A percentile compares a stretch with the other conserved stretches of the same genome.
Conservation (phyloP, 345 rosid genomes). For the Euphorbia pulcherrima region DNA sequence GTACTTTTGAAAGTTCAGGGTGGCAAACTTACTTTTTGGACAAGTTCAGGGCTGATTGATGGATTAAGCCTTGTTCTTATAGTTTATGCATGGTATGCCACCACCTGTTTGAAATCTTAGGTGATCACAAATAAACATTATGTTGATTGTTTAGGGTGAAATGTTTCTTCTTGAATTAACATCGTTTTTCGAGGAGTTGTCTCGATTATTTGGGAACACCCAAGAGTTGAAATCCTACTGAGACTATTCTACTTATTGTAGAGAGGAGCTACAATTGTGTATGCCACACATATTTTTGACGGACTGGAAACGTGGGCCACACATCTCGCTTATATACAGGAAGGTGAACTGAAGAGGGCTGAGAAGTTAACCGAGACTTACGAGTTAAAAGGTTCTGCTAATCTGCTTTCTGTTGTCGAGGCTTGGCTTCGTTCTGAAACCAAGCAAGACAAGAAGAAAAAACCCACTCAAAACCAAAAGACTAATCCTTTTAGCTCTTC, state of each 20-base stretch:
- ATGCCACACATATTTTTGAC: slow-evolving; percentile 90
- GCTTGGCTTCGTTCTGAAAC: slow-evolving; percentile 82
- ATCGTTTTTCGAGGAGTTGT: too few relatives aligned
- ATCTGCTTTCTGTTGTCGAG: slow-evolving; percentile 84
- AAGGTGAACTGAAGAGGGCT: slow-evolving; percentile 62
- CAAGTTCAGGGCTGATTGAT: too few relatives aligned
- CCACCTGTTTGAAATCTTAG: too few relatives aligned
- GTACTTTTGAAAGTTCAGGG: too few relatives aligned
- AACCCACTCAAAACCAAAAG: slow-evolving; percentile 49
- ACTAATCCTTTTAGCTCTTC: slow-evolving; percentile 50
- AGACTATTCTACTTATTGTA: slow-evolving; percentile 15
- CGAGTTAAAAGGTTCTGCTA: slow-evolving; percentile 61
- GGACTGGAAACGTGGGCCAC: slow-evolving; percentile 92
- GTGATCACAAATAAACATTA: neutral
- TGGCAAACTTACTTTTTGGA: too few relatives aligned
- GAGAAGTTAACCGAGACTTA: slow-evolving; percentile 47
- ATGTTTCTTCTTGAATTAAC: neutral
- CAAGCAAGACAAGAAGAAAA: slow-evolving; percentile 57
- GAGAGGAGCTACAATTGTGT: slow-evolving; percentile 89
- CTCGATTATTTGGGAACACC: neutral
- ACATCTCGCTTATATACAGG: slow-evolving; percentile 80
- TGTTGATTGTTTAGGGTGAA: neutral
- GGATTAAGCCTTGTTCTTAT: neutral
- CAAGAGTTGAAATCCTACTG: neutral
- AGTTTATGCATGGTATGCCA: too few relatives aligned